Evolutionary conservation across 2,329 filamentous ascomycete species (phyloP).

Genomic region (Fusarium fracticaudum): DNA sequence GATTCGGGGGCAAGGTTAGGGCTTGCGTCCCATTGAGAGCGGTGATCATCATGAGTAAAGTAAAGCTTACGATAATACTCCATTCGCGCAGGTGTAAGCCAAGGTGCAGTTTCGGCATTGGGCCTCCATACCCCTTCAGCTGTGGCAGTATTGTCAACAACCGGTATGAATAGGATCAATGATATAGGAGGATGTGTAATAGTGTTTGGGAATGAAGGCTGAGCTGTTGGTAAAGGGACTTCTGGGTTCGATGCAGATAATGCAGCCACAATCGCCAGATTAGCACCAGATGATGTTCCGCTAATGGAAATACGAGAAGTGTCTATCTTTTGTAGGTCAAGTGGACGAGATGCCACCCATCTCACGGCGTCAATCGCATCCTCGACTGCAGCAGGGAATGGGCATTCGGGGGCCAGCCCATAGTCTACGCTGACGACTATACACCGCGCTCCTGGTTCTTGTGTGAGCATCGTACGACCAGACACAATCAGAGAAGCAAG

Average conservation of each 20-base stretch:
- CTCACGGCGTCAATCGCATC: constrained; percentile 46
- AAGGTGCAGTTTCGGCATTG: constrained; percentile 45
- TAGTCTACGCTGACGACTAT: constrained; percentile 48
- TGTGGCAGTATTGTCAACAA: constrained; percentile 50
- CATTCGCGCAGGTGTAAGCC: constrained; percentile 48
- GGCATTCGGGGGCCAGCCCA: constrained; percentile 49
- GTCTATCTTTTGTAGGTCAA: constrained; percentile 40
- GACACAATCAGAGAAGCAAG: not conserved
- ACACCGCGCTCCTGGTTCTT: constrained; percentile 34
- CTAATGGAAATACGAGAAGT: constrained; percentile 42
- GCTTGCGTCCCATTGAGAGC: constrained; percentile 45
- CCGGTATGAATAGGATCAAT: constrained; percentile 44
- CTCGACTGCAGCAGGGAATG: constrained; percentile 48
- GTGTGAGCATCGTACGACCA: not conserved
- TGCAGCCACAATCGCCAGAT: constrained; percentile 38
- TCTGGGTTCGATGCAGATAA: constrained; percentile 31
- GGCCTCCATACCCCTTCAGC: constrained; percentile 35
- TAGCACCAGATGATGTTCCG: constrained; percentile 45
- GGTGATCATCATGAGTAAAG: constrained; percentile 39
- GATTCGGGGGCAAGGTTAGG: constrained; percentile 43
- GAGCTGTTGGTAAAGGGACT: constrained; percentile 25
- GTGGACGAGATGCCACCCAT: constrained; percentile 41
- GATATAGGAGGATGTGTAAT: constrained; percentile 11
- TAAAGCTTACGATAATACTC: constrained; percentile 51
- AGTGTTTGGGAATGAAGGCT: constrained; percentile 19